Percentiles rank a stretch among this genome's conserved stretches.
These are phyloP conservation scores for Trichoderma sp. DNA, from an alignment of 2,329 filamentous ascomycete genomes.

Conservation along the genomic window DNA sequence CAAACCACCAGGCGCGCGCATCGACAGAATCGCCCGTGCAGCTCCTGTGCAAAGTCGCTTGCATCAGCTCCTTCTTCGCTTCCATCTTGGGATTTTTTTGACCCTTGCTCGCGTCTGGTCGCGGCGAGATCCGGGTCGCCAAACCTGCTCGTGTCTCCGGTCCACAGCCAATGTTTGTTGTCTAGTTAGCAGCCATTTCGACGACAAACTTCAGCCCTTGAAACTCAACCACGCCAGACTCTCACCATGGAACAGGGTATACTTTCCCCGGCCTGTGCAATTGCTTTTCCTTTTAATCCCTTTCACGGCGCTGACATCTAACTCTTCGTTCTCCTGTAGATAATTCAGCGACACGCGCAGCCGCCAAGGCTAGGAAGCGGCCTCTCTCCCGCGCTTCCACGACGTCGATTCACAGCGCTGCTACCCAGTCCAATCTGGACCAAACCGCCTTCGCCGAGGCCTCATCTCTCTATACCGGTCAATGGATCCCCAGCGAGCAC, in stretches of 20 bases:
- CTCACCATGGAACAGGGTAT: slow-evolving; percentile 38
- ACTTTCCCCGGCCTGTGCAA: slow-evolving; percentile 22
- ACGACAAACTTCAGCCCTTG: slow-evolving; percentile 28
- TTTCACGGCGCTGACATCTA: neutral
- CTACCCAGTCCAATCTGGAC: slow-evolving; percentile 51
- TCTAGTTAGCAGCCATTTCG: slow-evolving; percentile 26
- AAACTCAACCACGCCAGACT: slow-evolving; percentile 31
- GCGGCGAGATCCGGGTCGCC: slow-evolving; percentile 14
- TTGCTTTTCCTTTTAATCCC: neutral
- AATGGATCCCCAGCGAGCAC: slow-evolving; percentile 50
- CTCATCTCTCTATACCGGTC: slow-evolving; percentile 45
- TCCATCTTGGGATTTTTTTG: slow-evolving; percentile 15
- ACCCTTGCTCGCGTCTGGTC: slow-evolving; percentile 22
- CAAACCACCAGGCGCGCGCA: slow-evolving; percentile 31
- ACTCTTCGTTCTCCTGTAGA: slow-evolving; percentile 22
- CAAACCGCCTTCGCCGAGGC: slow-evolving; percentile 44
- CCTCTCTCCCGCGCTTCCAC: slow-evolving; percentile 55
- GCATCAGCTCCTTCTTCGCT: slow-evolving; percentile 8
- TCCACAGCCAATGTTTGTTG: slow-evolving; percentile 41
- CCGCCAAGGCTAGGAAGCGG: slow-evolving; percentile 46
- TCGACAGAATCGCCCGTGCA: slow-evolving; percentile 20
- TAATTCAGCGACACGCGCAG: slow-evolving; percentile 32
- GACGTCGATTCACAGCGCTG: slow-evolving; percentile 53
- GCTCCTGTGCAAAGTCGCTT: slow-evolving; percentile 22
- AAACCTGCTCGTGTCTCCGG: slow-evolving; percentile 29